Evolutionary conservation across 345 rosid species (phyloP), one percentile per base, ranked within the genome.

Genomic region (Dovyalis caffra): DNA sequence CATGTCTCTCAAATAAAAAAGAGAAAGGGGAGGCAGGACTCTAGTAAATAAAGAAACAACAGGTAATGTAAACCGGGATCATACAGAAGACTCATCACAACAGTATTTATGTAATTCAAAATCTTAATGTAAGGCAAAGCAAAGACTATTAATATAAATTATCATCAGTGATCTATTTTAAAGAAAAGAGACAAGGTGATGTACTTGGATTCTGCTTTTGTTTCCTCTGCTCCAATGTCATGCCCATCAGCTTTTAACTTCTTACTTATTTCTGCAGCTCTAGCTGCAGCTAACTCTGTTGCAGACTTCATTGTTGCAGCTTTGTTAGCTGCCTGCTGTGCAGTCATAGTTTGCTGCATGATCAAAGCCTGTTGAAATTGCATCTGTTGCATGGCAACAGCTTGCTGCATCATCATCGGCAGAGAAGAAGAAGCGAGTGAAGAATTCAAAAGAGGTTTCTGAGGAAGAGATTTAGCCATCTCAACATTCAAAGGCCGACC

Each of bases 391-490:
- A 92, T 91, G 28, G 94, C 95, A 77, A 95, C 99, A 72, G 99
- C 99, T 84, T 95, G 99, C 87, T 95, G 99, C 98, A 95, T 92
- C 92, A 94, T 90, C 89, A 95, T 83, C 73, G 97, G 99, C 75
- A 95, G 83, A 69, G 98, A 91, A 64, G 99, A 90, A 25, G 95
- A 84, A 71, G 88, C 76, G 47, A 73, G 34, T 35, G 95, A 80
- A 76, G 90, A 84, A 77, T 81, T 86, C 67, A 79, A 53, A 38
- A 68, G 66, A 74, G 94, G 82, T 81, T 95, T 95, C 37, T 74
- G 88, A 72, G 99, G 99, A 83, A 92, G 94, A 3, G 94, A 77
- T 86, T 95, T 95, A 58, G 97, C 98, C 94, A 92, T 95, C 86
- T 89, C 99, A 78, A 95, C 97, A 83, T 90, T 95, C 81, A 95